Conservation (phyloP, 805 yeast genomes). For the Barnettozyma wickerhamii region DNA sequence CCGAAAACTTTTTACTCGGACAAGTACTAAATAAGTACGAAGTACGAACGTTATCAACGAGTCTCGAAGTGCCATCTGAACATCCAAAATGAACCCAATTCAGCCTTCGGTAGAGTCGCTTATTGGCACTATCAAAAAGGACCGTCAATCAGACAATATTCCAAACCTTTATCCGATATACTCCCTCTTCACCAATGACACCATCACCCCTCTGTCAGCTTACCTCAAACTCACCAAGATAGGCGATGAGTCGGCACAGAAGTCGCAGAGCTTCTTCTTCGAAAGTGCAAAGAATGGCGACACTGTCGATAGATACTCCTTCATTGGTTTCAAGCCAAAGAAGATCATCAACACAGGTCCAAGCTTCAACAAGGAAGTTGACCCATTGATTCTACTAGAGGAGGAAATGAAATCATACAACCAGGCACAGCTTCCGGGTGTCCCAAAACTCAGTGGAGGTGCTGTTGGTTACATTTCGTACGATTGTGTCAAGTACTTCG, state of each 20-base stretch:
- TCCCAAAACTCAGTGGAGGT: slow-evolving; percentile 87
- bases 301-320: slow-evolving; percentile 83
- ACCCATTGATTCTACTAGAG: slow-evolving; percentile 76
- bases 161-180: slow-evolving; percentile 82
- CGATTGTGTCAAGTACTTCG: slow-evolving; percentile 95
- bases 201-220: slow-evolving; percentile 85
- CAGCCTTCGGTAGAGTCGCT: slow-evolving; percentile 52
- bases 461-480: slow-evolving; percentile 95
- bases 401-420: slow-evolving; percentile 59
- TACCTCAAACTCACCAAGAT: slow-evolving; percentile 69
- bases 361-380: slow-evolving; percentile 48
- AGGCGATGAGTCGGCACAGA: slow-evolving; percentile 47
- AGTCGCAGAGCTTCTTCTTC: slow-evolving; percentile 71
- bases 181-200: slow-evolving; percentile 68
- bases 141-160: slow-evolving; percentile 29
- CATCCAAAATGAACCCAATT: slow-evolving; percentile 24
- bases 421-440: slow-evolving; percentile 77
- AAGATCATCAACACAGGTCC: slow-evolving; percentile 70
- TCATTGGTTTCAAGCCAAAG: slow-evolving; percentile 82
- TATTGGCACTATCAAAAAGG: slow-evolving; percentile 34
- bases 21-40: too few relatives aligned
- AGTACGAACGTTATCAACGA: not conserved
- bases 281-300: slow-evolving; percentile 91
- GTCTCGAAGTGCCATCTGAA: not conserved
- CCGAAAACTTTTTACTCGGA: not conserved